Evolutionary conservation across 148 eudicot species (phyloP).

Genomic region (Fagopyrum tataricum): DNA sequence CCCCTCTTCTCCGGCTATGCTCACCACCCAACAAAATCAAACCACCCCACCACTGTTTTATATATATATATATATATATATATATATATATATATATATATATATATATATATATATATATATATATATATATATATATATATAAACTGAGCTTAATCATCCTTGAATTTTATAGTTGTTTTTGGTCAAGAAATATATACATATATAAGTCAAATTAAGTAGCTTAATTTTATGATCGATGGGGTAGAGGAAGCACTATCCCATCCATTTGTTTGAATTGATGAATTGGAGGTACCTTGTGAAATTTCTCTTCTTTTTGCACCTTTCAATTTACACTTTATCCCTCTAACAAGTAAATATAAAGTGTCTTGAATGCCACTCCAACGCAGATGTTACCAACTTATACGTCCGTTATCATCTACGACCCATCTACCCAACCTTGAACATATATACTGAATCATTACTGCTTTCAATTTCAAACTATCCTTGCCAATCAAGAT

Average conservation of each 20-base stretch:
- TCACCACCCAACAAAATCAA: background rate
- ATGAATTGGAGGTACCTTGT: constrained; percentile 6
- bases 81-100: too few relatives aligned
- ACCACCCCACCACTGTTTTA: background rate
- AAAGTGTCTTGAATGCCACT: constrained; percentile 12
- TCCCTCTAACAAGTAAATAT: background rate
- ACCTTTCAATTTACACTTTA: background rate
- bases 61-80: background rate
- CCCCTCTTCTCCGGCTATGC: background rate
- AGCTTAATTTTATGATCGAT: too few relatives aligned
- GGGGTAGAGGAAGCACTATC: background rate
- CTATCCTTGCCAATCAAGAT: background rate
- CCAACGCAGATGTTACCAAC: constrained; percentile 11
- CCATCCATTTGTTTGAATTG: background rate
- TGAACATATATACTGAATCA: background rate
- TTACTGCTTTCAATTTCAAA: background rate
- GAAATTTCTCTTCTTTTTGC: constrained; percentile 2
- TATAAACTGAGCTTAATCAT: too few relatives aligned
- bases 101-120: too few relatives aligned
- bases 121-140: too few relatives aligned
- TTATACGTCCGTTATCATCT: constrained; percentile 5
- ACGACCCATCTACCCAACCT: background rate
- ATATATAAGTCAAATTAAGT: too few relatives aligned
- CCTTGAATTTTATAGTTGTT: too few relatives aligned
- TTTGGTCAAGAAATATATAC: too few relatives aligned